Evolutionary conservation across 257 asterid species (phyloP).

Genomic region (Asclepias syriaca): DNA sequence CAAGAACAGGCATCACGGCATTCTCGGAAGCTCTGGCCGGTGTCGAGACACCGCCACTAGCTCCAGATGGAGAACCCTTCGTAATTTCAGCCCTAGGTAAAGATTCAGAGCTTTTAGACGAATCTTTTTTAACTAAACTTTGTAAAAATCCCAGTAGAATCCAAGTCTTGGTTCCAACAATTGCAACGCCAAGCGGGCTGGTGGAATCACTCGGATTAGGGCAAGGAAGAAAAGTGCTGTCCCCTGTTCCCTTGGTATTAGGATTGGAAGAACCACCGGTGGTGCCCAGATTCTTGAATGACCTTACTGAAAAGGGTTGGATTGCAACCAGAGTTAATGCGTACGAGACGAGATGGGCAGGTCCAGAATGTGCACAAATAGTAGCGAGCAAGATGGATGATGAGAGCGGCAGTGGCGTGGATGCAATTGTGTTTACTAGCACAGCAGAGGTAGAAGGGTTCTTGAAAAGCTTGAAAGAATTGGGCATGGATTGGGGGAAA

Average conservation of each 20-base stretch:
- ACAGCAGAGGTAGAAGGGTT: conserved; percentile 86
- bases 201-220: conserved; percentile 60
- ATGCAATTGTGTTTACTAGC: conserved; percentile 75
- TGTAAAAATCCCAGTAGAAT: conserved; percentile 49
- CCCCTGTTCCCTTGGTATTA: conserved; percentile 67
- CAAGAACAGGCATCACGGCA: conserved; percentile 66
- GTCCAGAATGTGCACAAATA: conserved; percentile 30
- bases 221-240: conserved; percentile 44
- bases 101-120: conserved; percentile 57
- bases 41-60: conserved; percentile 26
- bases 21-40: conserved; percentile 41
- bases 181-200: conserved; percentile 64
- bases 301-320: conserved; percentile 54
- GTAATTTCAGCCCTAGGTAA: conserved; percentile 59
- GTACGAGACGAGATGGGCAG: conserved; percentile 74
- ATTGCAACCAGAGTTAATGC: conserved; percentile 43
- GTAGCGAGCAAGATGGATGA: conserved; percentile 43
- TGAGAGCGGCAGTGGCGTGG: conserved; percentile 43
- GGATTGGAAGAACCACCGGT: conserved; percentile 78
- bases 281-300: conserved; percentile 55
- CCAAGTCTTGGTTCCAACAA: conserved; percentile 48
- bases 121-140: conserved; percentile 33
- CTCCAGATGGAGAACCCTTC: conserved; percentile 43
- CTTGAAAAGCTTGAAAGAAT: conserved; percentile 59
- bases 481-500: conserved; percentile 58